Percentiles rank a stretch among this genome's conserved stretches.
Evolutionary conservation across 1,284 basidiomycete genomes (phyloP).

Genomic region (Fistulina hepatica): DNA sequence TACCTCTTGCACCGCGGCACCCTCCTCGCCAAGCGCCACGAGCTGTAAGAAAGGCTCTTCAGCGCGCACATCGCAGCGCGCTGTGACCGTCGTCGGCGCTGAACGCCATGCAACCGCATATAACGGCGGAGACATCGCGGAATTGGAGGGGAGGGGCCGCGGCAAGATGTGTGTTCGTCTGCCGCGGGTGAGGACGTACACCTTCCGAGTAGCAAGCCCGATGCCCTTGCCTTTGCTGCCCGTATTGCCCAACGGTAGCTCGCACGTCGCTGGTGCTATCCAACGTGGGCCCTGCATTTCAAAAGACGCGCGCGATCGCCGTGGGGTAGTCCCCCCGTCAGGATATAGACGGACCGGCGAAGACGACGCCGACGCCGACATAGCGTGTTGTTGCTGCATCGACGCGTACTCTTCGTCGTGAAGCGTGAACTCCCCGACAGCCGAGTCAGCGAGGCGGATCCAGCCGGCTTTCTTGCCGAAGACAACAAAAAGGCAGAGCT

Average conservation of each 20-base stretch:
- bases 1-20: constrained; percentile 61
- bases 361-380: constrained; percentile 21
- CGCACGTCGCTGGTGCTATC: constrained; percentile 42
- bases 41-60: constrained; percentile 47
- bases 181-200: constrained; percentile 60
- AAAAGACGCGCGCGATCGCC: constrained; percentile 43
- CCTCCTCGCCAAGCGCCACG: constrained; percentile 53
- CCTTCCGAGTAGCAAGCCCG: constrained; percentile 24
- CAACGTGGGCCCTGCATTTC: constrained; percentile 39
- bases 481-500: constrained; percentile 63
- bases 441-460: constrained; percentile 67
- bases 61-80: constrained; percentile 33
- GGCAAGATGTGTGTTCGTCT: constrained; percentile 56
- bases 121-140: constrained; percentile 38
- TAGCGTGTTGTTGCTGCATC: constrained; percentile 18
- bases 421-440: constrained; percentile 65
- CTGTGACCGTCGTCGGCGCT: constrained; percentile 41
- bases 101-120: constrained; percentile 47
- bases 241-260: constrained; percentile 33
- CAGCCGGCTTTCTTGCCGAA: constrained; percentile 77
- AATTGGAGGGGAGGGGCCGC: constrained; percentile 49
- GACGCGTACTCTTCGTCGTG: constrained; percentile 35
- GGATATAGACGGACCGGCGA: constrained; percentile 11
- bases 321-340: constrained; percentile 21
- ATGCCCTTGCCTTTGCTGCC: too few relatives aligned